A percentile compares a stretch with the other conserved stretches of the same genome.
Evolutionary conservation across 139 green algal species (phyloP).

Genomic region (Auxenochlorella protothecoides): DNA sequence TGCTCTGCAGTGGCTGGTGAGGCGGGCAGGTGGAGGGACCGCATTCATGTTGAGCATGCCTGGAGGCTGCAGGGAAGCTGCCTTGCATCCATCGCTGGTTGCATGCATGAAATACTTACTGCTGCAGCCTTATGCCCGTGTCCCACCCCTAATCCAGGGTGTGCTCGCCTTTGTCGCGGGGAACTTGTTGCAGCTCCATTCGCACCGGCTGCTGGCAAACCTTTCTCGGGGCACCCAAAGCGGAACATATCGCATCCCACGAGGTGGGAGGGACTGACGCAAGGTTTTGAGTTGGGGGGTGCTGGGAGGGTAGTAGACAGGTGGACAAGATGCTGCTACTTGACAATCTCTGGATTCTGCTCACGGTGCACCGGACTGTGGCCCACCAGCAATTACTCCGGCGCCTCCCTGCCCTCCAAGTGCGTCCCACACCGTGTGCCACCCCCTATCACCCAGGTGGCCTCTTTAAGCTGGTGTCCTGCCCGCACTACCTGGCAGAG

Average conservation of each 20-base stretch:
- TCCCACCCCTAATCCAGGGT: background rate
- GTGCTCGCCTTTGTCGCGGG: constrained; percentile 30
- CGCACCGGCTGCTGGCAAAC: constrained; percentile 35
- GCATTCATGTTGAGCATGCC: constrained; percentile 1
- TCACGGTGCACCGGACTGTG: background rate
- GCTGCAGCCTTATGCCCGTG: background rate
- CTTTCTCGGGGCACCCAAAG: constrained; percentile 7
- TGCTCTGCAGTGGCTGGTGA: background rate
- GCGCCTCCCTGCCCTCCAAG: too few species aligned
- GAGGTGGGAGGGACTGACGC: constrained; percentile 1
- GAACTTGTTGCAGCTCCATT: constrained; percentile 41
- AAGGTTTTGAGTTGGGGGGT: background rate
- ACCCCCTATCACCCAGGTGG: constrained; percentile 27
- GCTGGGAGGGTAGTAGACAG: background rate
- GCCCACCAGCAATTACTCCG: too few species aligned
- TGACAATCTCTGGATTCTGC: background rate
- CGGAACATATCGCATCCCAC: constrained; percentile 21
- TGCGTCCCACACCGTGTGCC: background rate
- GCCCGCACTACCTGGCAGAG: constrained; percentile 75
- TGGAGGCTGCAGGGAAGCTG: background rate
- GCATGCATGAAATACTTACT: too few species aligned
- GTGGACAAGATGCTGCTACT: too few species aligned
- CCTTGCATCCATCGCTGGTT: background rate
- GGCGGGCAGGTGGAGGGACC: background rate
- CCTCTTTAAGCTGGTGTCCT: constrained; percentile 62